Evolutionary conservation across 768 basidiomycete genomes (phyloP), one percentile per base, ranked within the genome.

Genomic region (Psilocybe sp.): DNA sequence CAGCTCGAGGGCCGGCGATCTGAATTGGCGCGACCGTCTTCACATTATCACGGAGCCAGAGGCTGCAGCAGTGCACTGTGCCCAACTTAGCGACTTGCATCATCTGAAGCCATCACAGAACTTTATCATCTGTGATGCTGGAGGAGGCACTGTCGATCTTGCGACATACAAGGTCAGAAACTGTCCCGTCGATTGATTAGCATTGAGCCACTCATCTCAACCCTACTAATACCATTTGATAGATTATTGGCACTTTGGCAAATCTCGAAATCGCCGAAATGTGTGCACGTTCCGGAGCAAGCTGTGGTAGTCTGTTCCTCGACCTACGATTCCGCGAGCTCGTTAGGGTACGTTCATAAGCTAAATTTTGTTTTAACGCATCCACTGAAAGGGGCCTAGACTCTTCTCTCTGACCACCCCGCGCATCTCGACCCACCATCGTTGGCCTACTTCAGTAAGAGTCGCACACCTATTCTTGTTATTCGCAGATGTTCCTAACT

Each of bases 241-340:
- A 77, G 77, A 87, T 94, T 43, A 88, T 88, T 47, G 92, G 91
- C 4, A 79, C 89, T 55, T 75, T 89, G 65, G 73, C 83, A 10
- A 81, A 82, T 60, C 78, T 94, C n/a, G 91, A 94, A 66, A 92
- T 95, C 52, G 92, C 91, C 40, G 92, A 95, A 69, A 86, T 94
- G 70, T 89, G 87, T 53, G 90, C 90, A 12, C 77, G 91, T 47
- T 90, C 88, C 41, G 92, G 92, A 2, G 86, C 89, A 6, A 93
- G 89, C 61, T 92, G 89, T 59, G 92, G 92, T 12, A 88, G 87
- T 54, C 72, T 95, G 43, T 93, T 93, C 70, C 80, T 94, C 47
- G 92, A 94, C 69, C 71, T 94, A 40, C 80, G 90, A 53, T 94
- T 94, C 71, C 78, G 85, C 15, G 88, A 89, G 55, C 79, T 95